Evolutionary conservation across 2,329 filamentous ascomycete species (phyloP), one percentile per base, ranked within the genome.

Genomic region (Byssoonygena ceratinophila): DNA sequence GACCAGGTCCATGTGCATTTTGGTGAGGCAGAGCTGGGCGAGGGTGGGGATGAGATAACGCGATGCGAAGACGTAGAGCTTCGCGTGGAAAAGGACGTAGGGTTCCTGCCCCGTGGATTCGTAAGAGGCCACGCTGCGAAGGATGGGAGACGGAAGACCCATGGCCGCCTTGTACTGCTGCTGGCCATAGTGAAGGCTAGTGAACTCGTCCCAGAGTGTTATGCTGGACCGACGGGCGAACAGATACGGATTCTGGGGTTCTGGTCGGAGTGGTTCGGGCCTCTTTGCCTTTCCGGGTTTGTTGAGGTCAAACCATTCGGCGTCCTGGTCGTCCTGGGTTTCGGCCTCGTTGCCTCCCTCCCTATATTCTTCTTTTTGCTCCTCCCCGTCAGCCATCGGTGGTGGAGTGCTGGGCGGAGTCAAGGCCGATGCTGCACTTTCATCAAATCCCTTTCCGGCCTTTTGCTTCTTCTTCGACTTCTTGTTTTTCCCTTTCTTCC

Each of bases 71-170:
- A 70, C 65, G 55, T 71, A 71, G 43, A 71, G 54, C 59, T 71
- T 71, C n/a, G 69, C 69, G 39, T 71, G 69, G 58, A 70, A 71
- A 36, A 68, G 61, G 25, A 71, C 62, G 52, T 71, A 70, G 3
- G 68, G 68, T 11, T 59, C 55, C 1, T 46, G 41, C 31, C 34
- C 51, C 40, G n/a, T 41, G 9, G 47, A 41, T 45, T 46, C 52
- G 52, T 54, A 52, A 4, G 43, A 31, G 6, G 46, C 47, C 4
- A 45, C 48, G 48, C 52, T 52, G 47, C 49, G 53, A 14, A 52
- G 40, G 12, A 56, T 53, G 5, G 53, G 51, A 8, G 54, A 52
- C 4, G 55, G 52, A n/a, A 54, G 23, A 1, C 46, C 52, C 22
- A 43, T 37, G 34, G 45, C 25, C 25, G 46, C 54, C 14, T 57